Percentiles rank a stretch among this genome's conserved stretches.
Evolutionary conservation across 2,329 filamentous ascomycete genomes (phyloP).

Genomic region (Thielaviopsis populi): DNA sequence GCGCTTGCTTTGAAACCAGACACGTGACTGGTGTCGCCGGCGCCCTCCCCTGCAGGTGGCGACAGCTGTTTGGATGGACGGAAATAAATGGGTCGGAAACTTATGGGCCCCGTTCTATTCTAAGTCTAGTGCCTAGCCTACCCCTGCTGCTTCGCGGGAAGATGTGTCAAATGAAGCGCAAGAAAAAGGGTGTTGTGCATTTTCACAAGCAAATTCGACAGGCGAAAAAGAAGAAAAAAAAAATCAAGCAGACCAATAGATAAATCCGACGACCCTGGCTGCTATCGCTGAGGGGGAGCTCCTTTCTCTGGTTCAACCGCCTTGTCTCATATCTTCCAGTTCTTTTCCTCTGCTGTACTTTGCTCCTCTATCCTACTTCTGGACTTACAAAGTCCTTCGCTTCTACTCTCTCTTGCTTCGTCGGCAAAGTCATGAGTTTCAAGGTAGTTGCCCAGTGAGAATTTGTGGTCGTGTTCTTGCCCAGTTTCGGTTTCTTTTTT

Average conservation of each 20-base stretch:
- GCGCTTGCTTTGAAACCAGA: no score
- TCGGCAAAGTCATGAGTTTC: neutral
- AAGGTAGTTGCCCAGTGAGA: constrained; percentile 1
- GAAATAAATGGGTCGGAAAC: neutral
- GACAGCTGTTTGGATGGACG: neutral
- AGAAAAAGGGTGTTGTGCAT: constrained; percentile 2
- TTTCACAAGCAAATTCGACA: constrained; percentile 6
- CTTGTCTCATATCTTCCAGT: neutral
- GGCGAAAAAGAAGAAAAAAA: neutral
- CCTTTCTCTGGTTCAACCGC: constrained; percentile 1
- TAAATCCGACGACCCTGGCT: neutral
- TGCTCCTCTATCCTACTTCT: neutral
- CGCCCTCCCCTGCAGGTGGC: neutral
- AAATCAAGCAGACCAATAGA: neutral
- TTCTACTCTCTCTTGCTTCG: neutral
- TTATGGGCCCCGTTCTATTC: neutral
- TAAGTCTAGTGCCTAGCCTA: neutral
- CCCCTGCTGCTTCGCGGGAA: neutral
- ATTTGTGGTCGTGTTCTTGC: neutral
- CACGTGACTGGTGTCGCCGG: neutral
- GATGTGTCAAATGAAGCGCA: neutral
- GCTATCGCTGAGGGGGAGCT: neutral
- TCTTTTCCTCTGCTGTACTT: neutral
- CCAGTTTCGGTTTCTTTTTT: neutral
- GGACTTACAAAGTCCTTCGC: neutral